Base-by-base conservation (phyloP, 805 yeast species). In the Candida koratica region DNA sequence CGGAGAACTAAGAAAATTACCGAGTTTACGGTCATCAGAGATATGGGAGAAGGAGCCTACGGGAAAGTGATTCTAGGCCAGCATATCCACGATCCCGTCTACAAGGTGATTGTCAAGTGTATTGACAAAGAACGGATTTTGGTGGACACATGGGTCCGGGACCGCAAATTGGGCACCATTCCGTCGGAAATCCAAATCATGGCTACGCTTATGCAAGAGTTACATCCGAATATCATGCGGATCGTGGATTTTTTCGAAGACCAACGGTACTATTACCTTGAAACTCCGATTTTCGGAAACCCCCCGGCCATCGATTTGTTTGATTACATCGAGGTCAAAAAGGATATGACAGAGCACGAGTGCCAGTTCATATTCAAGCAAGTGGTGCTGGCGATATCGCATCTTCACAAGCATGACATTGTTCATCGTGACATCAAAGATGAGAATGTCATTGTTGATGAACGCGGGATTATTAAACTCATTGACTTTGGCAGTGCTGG, bases 401-500 rank as follows among this genome's bases (percentile, higher is more conserved):
- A 90, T 59, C 63, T 90, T 30, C 98, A 90, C 56, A 69, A 72
- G 17, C 77, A 82, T 48, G 96, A 96, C 0, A 83, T 90, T 37
- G 90, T 87, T 1, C 98, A 90, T 56, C 72, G 98, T 34, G 98
- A 90, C 55, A 84, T 90, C 46, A 90, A 90, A 55, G 98, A 90
- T 59, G 98, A 90, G 49, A 90, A 90, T 53, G 76, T 90, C 32
- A 86, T 90, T 49, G 84, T 90, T 34, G 96, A 89, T 50, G 79
- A 79, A 38, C 72, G 80, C 43, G 94, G 93, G 2, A 70, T 77
- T 29, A 81, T 86, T 35, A 89, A 88, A 55, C 66, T 90, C 43
- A 90, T 90, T 53, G 98, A 90, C 61, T 90, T 88, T 58, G 98
- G 98, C 1, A 82, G 95, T 32, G 95, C 97, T 1, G 96, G 97